These are phyloP conservation scores for Cyberlindnera amylophila DNA, from an alignment of 805 yeast species.

Conservation along the genomic window DNA sequence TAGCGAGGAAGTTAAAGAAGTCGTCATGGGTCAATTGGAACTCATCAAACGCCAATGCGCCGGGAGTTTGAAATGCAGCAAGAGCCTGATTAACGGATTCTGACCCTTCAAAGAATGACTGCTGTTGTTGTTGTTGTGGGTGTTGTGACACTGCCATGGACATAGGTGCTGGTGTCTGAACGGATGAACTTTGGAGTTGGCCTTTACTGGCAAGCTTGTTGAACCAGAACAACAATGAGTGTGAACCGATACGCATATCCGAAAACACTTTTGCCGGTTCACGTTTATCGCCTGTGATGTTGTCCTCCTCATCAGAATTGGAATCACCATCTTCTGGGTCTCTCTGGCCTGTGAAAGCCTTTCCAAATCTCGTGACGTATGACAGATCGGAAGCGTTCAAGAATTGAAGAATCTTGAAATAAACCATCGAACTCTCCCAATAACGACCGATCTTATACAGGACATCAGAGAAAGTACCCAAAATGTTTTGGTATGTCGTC, in stretches of 20 bases:
- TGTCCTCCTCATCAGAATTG: constrained; percentile 24
- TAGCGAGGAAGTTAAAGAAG: constrained; percentile 28
- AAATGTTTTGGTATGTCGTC: constrained; percentile 12
- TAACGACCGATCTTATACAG: constrained; percentile 23
- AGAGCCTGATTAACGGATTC: constrained; percentile 2
- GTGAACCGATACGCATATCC: constrained; percentile 32
- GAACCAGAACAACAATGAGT: constrained; percentile 29
- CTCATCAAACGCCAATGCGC: constrained; percentile 19
- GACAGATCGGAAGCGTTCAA: constrained; percentile 26
- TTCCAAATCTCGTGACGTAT: constrained; percentile 11
- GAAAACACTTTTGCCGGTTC: constrained; percentile 36
- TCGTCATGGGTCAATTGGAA: constrained; percentile 29
- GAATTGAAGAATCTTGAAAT: constrained; percentile 27
- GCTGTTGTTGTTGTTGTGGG: no score
- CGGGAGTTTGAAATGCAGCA: constrained; percentile 18
- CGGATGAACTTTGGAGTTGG: neutral
- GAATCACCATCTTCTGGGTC: constrained; percentile 22
- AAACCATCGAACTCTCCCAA: constrained; percentile 30
- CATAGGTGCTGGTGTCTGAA: no score
- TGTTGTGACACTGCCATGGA: no score
- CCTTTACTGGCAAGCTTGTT: constrained; percentile 23
- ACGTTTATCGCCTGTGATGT: constrained; percentile 23
- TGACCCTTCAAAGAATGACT: neutral
- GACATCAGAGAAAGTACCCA: constrained; percentile 17
- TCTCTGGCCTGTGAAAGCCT: constrained; percentile 2